These are phyloP conservation scores for Yarrowia sp. DNA, from an alignment of 805 yeast species.

Conservation along the genomic window DNA sequence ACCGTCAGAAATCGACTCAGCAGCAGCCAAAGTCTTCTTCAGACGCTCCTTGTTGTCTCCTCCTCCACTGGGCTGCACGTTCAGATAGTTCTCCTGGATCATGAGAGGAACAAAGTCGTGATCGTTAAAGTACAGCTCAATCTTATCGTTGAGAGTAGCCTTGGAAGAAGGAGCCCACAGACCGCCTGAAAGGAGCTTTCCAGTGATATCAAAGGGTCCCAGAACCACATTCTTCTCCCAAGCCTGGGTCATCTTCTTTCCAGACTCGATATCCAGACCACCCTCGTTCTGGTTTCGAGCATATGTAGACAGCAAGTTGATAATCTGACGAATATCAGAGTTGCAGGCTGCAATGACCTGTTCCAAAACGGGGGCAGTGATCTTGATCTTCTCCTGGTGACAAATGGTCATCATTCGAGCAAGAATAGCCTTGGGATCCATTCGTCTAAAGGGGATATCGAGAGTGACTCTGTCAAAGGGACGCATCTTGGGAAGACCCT, in stretches of 20 bases:
- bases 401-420: slow-evolving; percentile 91
- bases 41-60: slow-evolving; percentile 41
- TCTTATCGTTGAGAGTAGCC: slow-evolving; percentile 76
- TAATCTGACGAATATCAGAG: slow-evolving; percentile 93
- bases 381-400: slow-evolving; percentile 76
- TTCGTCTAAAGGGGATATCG: slow-evolving; percentile 87
- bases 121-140: slow-evolving; percentile 90
- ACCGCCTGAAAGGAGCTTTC: slow-evolving; percentile 66
- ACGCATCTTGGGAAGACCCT: slow-evolving; percentile 91
- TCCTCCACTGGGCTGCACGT: slow-evolving; percentile 61
- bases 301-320: slow-evolving; percentile 84
- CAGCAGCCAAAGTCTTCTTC: slow-evolving; percentile 58
- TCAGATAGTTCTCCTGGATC: slow-evolving; percentile 92
- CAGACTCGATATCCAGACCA: slow-evolving; percentile 64
- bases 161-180: slow-evolving; percentile 61
- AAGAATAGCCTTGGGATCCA: slow-evolving; percentile 79
- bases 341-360: slow-evolving; percentile 83
- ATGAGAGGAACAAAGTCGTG: slow-evolving; percentile 93
- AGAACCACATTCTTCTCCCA: slow-evolving; percentile 93
- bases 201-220: slow-evolving; percentile 90
- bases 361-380: slow-evolving; percentile 82
- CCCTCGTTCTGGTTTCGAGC: slow-evolving; percentile 67
- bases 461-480: slow-evolving; percentile 85
- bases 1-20: slow-evolving; percentile 84
- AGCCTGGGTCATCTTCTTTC: slow-evolving; percentile 64